These are phyloP conservation scores for Brettanomyces custersianus DNA, from an alignment of 805 yeast species.

Conservation along the genomic window DNA sequence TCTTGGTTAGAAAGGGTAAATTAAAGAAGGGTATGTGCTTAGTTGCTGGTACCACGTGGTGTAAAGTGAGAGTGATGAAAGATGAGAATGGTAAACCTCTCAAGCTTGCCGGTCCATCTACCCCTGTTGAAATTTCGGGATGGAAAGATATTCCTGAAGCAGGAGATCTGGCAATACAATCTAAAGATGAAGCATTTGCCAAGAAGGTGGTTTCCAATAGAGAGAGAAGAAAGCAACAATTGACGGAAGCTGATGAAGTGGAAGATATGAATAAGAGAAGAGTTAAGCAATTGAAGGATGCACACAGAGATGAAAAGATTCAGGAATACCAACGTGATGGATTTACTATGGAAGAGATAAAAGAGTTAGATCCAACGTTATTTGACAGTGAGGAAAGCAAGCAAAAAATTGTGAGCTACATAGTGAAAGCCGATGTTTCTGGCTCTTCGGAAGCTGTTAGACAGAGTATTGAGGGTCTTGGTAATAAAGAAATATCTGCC, in stretches of 20 bases:
- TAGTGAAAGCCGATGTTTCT: constrained; percentile 84
- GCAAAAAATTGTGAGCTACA: constrained; percentile 40
- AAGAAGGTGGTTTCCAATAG: constrained; percentile 68
- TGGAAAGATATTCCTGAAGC: constrained; percentile 93
- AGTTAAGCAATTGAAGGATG: constrained; percentile 41
- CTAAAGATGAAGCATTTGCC: constrained; percentile 63
- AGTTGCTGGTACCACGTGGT: constrained; percentile 81
- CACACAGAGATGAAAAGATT: constrained; percentile 42
- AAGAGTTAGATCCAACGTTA: constrained; percentile 24
- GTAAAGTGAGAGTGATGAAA: constrained; percentile 71
- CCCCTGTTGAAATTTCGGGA: constrained; percentile 86
- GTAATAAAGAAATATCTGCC: constrained; percentile 75
- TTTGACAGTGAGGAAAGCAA: constrained; percentile 23
- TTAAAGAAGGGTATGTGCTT: constrained; percentile 61
- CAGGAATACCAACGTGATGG: constrained; percentile 57
- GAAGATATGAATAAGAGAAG: constrained; percentile 64
- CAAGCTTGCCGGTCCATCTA: constrained; percentile 70
- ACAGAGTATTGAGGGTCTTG: constrained; percentile 74
- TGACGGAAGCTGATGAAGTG: constrained; percentile 55
- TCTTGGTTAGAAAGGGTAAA: constrained; percentile 72
- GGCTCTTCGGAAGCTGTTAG: constrained; percentile 92
- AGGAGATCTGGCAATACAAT: constrained; percentile 78
- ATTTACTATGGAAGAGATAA: constrained; percentile 39
- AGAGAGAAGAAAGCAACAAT: constrained; percentile 38
- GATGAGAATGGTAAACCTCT: constrained; percentile 64